These are phyloP conservation scores for Pichia occidentalis DNA, from an alignment of 805 yeast genomes.

Conservation along the genomic window DNA sequence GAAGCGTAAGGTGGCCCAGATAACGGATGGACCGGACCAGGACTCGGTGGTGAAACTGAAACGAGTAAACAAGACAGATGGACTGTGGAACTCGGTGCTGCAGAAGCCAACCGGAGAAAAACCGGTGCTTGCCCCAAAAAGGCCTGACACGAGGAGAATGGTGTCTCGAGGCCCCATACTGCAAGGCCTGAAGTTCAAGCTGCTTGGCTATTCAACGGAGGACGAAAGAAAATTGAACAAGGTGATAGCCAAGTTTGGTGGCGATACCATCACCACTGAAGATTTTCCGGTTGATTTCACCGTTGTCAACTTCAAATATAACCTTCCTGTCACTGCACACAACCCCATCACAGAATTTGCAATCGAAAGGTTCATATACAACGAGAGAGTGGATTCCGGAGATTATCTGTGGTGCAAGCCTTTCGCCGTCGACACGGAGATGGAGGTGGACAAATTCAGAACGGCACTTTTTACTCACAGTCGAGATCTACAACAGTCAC, in stretches of 20 bases:
- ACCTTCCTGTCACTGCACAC: neutral
- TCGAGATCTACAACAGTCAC: neutral
- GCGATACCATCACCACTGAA: conserved; percentile 6
- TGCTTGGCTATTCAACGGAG: conserved; percentile 16
- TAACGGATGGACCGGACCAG: conserved; percentile 12
- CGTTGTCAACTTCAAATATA: conserved; percentile 19
- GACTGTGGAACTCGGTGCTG: conserved; percentile 25
- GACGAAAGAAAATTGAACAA: conserved; percentile 20
- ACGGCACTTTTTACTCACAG: neutral
- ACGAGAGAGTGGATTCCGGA: conserved; percentile 15
- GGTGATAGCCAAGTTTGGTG: conserved; percentile 23
- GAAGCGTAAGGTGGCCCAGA: neutral
- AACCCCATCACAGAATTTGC: conserved; percentile 25
- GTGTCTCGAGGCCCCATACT: conserved; percentile 13
- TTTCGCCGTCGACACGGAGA: conserved; percentile 1
- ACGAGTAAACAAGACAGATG: neutral
- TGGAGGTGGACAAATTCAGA: conserved; percentile 1
- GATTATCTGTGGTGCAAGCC: conserved; percentile 23
- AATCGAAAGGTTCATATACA: conserved; percentile 26
- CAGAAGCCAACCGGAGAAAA: conserved; percentile 9
- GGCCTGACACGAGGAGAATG: neutral
- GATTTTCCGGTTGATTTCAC: conserved; percentile 11
- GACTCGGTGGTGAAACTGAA: conserved; percentile 23
- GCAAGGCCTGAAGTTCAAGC: conserved; percentile 15
- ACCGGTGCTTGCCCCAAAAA: neutral